Evolutionary conservation across 345 rosid genomes (phyloP), one percentile per base, ranked within the genome.

Genomic region (Salix caprea): DNA sequence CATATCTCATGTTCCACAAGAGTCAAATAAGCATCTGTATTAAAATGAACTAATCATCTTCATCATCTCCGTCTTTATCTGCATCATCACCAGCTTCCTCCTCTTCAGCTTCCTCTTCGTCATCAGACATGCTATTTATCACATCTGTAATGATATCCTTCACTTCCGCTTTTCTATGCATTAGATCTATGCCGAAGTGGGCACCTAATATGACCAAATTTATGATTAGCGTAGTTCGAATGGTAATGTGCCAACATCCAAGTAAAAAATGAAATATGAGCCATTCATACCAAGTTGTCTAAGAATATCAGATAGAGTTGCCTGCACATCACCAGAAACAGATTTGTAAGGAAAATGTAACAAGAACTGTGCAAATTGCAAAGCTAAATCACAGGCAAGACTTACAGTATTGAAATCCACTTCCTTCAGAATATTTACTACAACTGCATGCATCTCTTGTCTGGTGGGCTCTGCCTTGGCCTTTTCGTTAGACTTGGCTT

Each of bases 381-480:
- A 80, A 11, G 46, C 61, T 26, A 54, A 67, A 37, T 60, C 32
- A 61, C 24, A 70, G 61, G 72, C 62, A 61, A 65, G 62, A 77
- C 97, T 87, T 77, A 96, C 99, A 64, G 99, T 93, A 84, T 92
- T 91, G 87, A 96, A 96, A 87, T 96, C 98, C 73, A 93, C 99
- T 88, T 93, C 88, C 83, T 92, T 93, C 78, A 96, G 88, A 85
- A 91, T 91, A 76, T 85, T 86, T n/a, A 88, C 88, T 10, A 93
- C 97, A 72, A 92, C 92, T 70, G 83, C 90, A 85, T 89, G 98
- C 94, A 96, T 90, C 86, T 96, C 95, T 77, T 87, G 89, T 84
- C 90, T 91, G 78, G 83, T 91, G 67, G 99, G 99, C 66, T 88
- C 94, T 11, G 83, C 72, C 87, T 88, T 88, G 32, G 87, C 82